Conservation (phyloP, 1,284 basidiomycete genomes). For the Tilletia setariae region DNA sequence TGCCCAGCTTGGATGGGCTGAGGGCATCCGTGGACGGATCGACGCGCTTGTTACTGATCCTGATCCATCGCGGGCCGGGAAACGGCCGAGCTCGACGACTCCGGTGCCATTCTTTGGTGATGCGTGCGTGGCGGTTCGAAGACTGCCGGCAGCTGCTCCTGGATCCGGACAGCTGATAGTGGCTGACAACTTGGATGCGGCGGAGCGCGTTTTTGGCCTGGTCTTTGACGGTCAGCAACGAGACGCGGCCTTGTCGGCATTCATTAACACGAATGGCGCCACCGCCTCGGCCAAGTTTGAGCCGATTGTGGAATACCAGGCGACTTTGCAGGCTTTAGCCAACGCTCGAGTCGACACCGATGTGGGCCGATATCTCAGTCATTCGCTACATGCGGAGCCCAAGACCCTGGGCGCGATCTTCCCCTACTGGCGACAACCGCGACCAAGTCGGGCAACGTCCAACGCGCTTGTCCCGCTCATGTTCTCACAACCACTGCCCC, state of each 20-base stretch:
- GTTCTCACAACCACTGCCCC: slow-evolving; percentile 42
- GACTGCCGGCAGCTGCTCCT: background rate
- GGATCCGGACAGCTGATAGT: slow-evolving; percentile 11
- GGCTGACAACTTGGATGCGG: slow-evolving; percentile 8
- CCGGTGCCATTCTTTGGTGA: slow-evolving; percentile 19
- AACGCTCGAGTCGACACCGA: slow-evolving; percentile 11
- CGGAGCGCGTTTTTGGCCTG: slow-evolving; percentile 6
- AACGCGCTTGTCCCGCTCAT: slow-evolving; percentile 34
- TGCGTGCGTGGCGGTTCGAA: slow-evolving; percentile 8
- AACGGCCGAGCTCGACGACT: background rate
- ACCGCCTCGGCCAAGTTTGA: slow-evolving; percentile 2
- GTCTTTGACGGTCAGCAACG: slow-evolving; percentile 9
- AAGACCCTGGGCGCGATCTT: slow-evolving; percentile 37
- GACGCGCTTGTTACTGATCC: slow-evolving; percentile 5
- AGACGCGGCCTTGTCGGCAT: slow-evolving; percentile 3
- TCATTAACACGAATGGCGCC: background rate
- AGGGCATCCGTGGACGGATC: slow-evolving; percentile 24
- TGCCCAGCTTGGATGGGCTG: slow-evolving; percentile 45
- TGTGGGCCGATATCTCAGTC: slow-evolving; percentile 24
- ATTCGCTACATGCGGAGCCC: slow-evolving; percentile 38
- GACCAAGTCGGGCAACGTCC: slow-evolving; percentile 20
- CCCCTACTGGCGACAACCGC: slow-evolving; percentile 25
- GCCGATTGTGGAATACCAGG: slow-evolving; percentile 35
- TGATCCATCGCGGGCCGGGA: background rate
- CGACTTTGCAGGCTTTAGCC: slow-evolving; percentile 26